Conservation (phyloP, 345 rosid species). For the Rhodamnia argentea region DNA sequence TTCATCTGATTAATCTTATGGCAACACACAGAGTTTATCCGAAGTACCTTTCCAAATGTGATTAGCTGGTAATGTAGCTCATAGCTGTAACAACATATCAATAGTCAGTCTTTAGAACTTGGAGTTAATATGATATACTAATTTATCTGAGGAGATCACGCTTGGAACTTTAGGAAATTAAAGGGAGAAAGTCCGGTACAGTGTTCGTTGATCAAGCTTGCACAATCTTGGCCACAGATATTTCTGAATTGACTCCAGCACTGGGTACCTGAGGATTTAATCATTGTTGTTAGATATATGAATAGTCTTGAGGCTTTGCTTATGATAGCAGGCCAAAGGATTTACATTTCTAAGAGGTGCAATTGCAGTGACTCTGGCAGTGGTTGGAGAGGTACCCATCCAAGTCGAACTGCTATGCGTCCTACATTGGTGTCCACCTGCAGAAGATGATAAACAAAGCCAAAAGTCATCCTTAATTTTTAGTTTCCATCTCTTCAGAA, state of each 20-base stretch:
- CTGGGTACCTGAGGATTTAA: constrained; percentile 52
- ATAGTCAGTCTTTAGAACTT: not conserved
- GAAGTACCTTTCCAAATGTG: constrained; percentile 87
- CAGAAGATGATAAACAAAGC: not conserved
- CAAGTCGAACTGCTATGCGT: constrained; percentile 88
- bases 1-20: not conserved
- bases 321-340: constrained; percentile 2
- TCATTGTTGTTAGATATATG: not conserved
- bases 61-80: constrained; percentile 94
- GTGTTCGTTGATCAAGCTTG: constrained; percentile 77
- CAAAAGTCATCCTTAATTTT: not conserved
- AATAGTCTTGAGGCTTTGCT: not conserved
- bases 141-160: not conserved
- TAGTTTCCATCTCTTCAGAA: not conserved
- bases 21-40: not conserved
- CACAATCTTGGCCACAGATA: constrained; percentile 97
- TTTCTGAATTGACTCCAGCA: constrained; percentile 83
- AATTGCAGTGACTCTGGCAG: constrained; percentile 88
- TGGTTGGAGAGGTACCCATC: constrained; percentile 97
- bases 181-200: constrained; percentile 39
- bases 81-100: constrained; percentile 35
- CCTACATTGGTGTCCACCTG: constrained; percentile 99
- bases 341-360: constrained; percentile 90
- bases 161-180: not conserved
- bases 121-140: not conserved